Evolutionary conservation across 176 grass and related monocot genomes (phyloP), one percentile per base, ranked within the genome.

Genomic region (Eragrostis curvula): DNA sequence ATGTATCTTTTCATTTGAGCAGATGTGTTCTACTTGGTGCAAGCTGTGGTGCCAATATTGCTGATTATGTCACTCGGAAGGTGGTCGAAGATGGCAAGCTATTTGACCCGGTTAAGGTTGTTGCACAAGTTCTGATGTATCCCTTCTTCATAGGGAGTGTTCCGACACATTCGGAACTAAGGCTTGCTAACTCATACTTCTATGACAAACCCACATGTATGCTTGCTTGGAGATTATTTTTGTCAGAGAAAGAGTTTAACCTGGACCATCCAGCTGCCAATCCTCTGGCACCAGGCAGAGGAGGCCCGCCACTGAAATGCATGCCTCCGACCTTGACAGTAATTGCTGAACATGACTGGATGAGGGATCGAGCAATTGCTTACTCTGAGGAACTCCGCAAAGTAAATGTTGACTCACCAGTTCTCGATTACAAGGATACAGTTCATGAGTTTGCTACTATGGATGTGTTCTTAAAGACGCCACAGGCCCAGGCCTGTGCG

Each of bases 71-170:
- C 28, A 89, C 95, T 85, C 77, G 86, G 56, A 97, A 92, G 67
- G 83, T 75, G 28, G 78, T 91, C 3, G 88, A 94, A 53, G 79
- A 86, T 59, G 79, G 86, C 39, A 94, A 92, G 66, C 79, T 77
- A 61, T 94, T 94, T 74, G 66, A 92, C 6, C 92, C 95, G 49
- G 67, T 97, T 10, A 97, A 93, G 88, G 75, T 97, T 27, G 92
- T 97, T 5, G 95, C 95, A 9, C 95, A 97, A 74, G 95, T 95
- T 81, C 84, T 97, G 56, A 93, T 97, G 95, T 97, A 97, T 85
- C 95, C 95, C 42, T 97, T 97, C 85, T 94, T 97, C 84, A 84
- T 91, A 70, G 92, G 92, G 69, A 92, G 83, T 25, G 68, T 90
- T 25, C 92, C 95, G n/a, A 97, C 95, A 8, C 95, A 89, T 51